Evolutionary conservation across 495 filamentous ascomycete genomes (phyloP), one percentile per base, ranked within the genome.

Genomic region (Daldinia childiae): DNA sequence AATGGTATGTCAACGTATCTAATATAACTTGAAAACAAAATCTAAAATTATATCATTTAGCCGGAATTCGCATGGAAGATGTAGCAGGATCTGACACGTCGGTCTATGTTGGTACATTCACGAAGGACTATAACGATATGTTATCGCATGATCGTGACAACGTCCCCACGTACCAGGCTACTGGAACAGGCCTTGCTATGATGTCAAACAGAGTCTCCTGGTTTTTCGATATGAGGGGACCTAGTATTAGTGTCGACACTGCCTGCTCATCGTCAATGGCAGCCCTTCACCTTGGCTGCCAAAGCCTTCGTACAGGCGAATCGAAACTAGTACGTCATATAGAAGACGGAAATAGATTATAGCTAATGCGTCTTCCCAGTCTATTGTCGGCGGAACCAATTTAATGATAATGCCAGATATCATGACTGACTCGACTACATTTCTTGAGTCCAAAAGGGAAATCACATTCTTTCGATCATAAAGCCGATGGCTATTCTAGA

Each of bases 401-500:
- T 6, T 81, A 39, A 77, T 79, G 61, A 66, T 80, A 36, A 78
- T 74, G 41, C 76, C 77, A 0, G 80, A 80, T 64, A 72, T 77
- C 63, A 78, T 79, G 26, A 71, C 75, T 68, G 59, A 21, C 26
- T 5, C n/a, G 14, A 4, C 11, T 26, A 27, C 76, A 71, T 48
- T 73, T 81, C n/a, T 72, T 82, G 5, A 78, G 77, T 26, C 74
- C 76, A 12, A 77, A 81, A 52, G 79, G 81, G 7, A 74, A 69
- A 36, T 79, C 69, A 0, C 77, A 76, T 21, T 73, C 72, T 5
- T 82, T 79, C 30, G 88, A 90, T 62, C 76, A 80, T 0, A 59
- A 71, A 0, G 91, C 88, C 0, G 81, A 89, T 72, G 91, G 91
- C 0, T 93, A 90, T 73, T 90, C 30, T 0, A 85, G 91, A 11